phyloP scores from a whole-genome alignment of 352 stramenopile species.

The Pythium monospermum region DNA sequence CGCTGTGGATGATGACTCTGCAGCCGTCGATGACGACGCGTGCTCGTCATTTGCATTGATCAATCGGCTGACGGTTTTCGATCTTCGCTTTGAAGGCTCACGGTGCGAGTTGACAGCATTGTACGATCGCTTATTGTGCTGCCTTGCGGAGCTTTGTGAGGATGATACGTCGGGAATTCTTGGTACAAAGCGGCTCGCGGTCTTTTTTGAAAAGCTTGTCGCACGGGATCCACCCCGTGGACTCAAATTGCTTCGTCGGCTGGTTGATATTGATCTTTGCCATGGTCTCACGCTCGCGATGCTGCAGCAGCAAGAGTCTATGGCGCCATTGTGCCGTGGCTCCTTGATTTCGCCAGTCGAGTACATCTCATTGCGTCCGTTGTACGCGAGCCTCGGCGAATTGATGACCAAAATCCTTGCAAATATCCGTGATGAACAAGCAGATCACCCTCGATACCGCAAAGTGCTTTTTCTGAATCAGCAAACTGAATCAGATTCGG shows the following conservation, averaged over 20 bases:
- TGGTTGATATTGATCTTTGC: slow-evolving; percentile 67
- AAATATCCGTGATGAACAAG: background rate
- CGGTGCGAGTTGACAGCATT: slow-evolving; percentile 50
- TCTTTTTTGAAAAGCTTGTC: slow-evolving; percentile 38
- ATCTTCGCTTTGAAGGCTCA: slow-evolving; percentile 27
- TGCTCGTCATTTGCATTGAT: slow-evolving; percentile 15
- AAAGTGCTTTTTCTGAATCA: slow-evolving; percentile 24
- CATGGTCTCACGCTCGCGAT: slow-evolving; percentile 73
- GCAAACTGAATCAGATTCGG: slow-evolving; percentile 1
- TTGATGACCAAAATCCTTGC: slow-evolving; percentile 9
- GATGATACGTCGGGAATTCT: slow-evolving; percentile 33
- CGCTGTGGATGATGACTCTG: background rate
- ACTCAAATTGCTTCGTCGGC: slow-evolving; percentile 30
- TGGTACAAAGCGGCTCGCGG: slow-evolving; percentile 22
- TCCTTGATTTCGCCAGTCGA: slow-evolving; percentile 39
- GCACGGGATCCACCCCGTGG: slow-evolving; percentile 11
- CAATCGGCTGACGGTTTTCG: slow-evolving; percentile 23
- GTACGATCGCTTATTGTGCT: slow-evolving; percentile 44
- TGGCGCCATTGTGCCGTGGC: slow-evolving; percentile 54
- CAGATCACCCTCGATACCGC: slow-evolving; percentile 9
- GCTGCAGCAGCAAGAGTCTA: slow-evolving; percentile 60
- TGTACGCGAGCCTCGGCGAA: slow-evolving; percentile 12
- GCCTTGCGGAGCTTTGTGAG: slow-evolving; percentile 55
- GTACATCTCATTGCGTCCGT: slow-evolving; percentile 10
- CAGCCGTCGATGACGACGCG: background rate